Conservation (phyloP, 2,329 filamentous ascomycete species). For the Graphilbum sp. region DNA sequence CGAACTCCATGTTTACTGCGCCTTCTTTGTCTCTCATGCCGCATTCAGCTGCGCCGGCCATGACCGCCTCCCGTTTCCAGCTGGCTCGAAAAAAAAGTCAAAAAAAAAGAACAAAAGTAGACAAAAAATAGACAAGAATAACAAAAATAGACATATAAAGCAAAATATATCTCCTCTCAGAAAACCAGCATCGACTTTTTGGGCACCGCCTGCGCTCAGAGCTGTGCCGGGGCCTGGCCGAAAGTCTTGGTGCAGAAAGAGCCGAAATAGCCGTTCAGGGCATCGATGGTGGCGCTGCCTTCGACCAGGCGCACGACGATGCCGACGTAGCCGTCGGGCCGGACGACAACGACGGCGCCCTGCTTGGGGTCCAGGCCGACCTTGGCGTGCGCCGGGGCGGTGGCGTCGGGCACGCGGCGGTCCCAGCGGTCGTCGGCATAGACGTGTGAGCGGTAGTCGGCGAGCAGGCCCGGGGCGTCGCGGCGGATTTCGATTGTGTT, state of each 20-base stretch:
- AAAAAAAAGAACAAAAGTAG: too few relatives aligned
- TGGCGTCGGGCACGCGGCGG: constrained; percentile 48
- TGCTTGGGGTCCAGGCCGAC: constrained; percentile 60
- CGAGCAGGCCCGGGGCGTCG: constrained; percentile 53
- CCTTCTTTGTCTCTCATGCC: too few relatives aligned
- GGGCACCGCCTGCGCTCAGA: constrained; percentile 13
- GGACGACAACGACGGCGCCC: constrained; percentile 67
- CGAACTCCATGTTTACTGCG: too few relatives aligned
- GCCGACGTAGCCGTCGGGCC: constrained; percentile 78
- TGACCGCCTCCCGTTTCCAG: too few relatives aligned
- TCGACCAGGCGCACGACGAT: constrained; percentile 58
- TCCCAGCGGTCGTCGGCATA: constrained; percentile 78
- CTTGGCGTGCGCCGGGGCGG: constrained; percentile 68
- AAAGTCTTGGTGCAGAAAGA: constrained; percentile 50
- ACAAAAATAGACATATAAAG: too few relatives aligned
- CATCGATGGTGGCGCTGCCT: constrained; percentile 64
- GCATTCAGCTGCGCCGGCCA: too few relatives aligned
- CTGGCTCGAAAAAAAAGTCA: too few relatives aligned
- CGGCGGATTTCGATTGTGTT: constrained; percentile 55
- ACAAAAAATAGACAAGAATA: too few relatives aligned
- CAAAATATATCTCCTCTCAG: too few relatives aligned
- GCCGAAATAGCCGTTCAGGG: constrained; percentile 64
- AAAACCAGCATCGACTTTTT: too few relatives aligned
- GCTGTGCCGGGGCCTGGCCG: constrained; percentile 21
- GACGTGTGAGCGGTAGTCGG: constrained; percentile 63